Evolutionary conservation across 1,139 yeast genomes (phyloP).

Genomic region (Sugiyamaella castrensis): DNA sequence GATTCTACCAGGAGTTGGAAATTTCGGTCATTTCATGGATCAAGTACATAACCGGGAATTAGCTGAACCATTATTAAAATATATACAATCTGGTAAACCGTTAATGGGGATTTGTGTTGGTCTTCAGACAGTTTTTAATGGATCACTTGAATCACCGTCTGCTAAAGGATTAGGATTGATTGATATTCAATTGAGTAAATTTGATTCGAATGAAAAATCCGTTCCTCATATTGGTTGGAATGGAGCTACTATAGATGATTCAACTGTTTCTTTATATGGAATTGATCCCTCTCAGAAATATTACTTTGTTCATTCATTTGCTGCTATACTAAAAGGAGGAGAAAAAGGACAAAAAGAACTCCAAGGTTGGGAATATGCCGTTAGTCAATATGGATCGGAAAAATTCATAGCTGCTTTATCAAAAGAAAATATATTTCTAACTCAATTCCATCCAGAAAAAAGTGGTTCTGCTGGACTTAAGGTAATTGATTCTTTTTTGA

Average conservation of each 20-base stretch:
- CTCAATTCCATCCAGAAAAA: slow-evolving; percentile 97
- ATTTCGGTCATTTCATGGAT: slow-evolving; percentile 87
- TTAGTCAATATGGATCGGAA: slow-evolving; percentile 74
- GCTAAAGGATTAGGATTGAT: slow-evolving; percentile 56
- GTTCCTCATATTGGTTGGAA: slow-evolving; percentile 99
- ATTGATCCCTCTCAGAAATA: slow-evolving; percentile 66
- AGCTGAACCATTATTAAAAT: slow-evolving; percentile 59
- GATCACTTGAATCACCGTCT: slow-evolving; percentile 70
- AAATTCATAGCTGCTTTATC: slow-evolving; percentile 79
- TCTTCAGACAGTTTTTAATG: slow-evolving; percentile 71
- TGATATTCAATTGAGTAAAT: slow-evolving; percentile 54
- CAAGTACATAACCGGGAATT: slow-evolving; percentile 62
- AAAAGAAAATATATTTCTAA: slow-evolving; percentile 78
- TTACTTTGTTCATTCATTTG: slow-evolving; percentile 94
- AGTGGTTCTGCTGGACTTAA: slow-evolving; percentile 87
- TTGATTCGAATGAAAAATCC: slow-evolving; percentile 62
- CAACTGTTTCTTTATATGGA: slow-evolving; percentile 50
- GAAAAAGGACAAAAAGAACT: slow-evolving; percentile 4
- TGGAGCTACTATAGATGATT: slow-evolving; percentile 34
- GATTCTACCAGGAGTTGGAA: slow-evolving; percentile 90
- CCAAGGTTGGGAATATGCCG: slow-evolving; percentile 76
- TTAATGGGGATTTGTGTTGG: slow-evolving; percentile 98
- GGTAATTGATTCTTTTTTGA: slow-evolving; percentile 68
- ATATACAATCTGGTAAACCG: slow-evolving; percentile 70
- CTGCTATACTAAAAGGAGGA: slow-evolving; percentile 51